phyloP scores from a whole-genome alignment of 495 filamentous ascomycete genomes.

The Schizothecium vesticola region DNA sequence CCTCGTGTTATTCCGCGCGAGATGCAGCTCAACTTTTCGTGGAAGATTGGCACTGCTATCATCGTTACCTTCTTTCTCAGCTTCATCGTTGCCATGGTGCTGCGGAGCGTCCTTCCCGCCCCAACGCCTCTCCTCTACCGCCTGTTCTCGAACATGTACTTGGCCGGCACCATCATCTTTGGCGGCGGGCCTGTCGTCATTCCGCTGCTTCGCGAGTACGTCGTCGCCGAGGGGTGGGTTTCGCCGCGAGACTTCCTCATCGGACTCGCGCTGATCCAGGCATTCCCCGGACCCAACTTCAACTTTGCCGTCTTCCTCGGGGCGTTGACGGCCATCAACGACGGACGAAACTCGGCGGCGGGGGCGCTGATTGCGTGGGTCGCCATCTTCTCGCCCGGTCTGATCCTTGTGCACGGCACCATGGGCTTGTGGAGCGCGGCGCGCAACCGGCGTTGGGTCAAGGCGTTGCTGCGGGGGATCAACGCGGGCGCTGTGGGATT shows the following conservation, averaged over 20 bases:
- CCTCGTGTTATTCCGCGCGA: constrained; percentile 38
- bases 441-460: constrained; percentile 49
- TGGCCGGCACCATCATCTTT: constrained; percentile 86
- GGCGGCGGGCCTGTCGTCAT: constrained; percentile 85
- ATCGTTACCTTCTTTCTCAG: constrained; percentile 50
- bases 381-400: constrained; percentile 69
- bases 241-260: constrained; percentile 73
- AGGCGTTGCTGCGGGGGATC: constrained; percentile 57
- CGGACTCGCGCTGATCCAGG: constrained; percentile 76
- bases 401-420: constrained; percentile 59
- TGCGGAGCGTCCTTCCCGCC: constrained; percentile 45
- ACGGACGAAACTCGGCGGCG: constrained; percentile 25
- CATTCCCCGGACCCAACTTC: constrained; percentile 83
- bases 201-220: constrained; percentile 70
- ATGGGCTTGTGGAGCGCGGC: constrained; percentile 66
- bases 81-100: constrained; percentile 58
- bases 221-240: constrained; percentile 77
- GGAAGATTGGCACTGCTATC: constrained; percentile 44
- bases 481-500: constrained; percentile 75
- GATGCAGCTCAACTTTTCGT: constrained; percentile 36
- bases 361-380: constrained; percentile 58
- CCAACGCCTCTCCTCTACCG: constrained; percentile 47
- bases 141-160: constrained; percentile 76
- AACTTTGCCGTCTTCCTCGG: constrained; percentile 82
- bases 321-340: constrained; percentile 47